A percentile compares a stretch with the other conserved stretches of the same genome.
phyloP scores from a whole-genome alignment of 768 basidiomycete genomes.

The Boletus bicolor region DNA sequence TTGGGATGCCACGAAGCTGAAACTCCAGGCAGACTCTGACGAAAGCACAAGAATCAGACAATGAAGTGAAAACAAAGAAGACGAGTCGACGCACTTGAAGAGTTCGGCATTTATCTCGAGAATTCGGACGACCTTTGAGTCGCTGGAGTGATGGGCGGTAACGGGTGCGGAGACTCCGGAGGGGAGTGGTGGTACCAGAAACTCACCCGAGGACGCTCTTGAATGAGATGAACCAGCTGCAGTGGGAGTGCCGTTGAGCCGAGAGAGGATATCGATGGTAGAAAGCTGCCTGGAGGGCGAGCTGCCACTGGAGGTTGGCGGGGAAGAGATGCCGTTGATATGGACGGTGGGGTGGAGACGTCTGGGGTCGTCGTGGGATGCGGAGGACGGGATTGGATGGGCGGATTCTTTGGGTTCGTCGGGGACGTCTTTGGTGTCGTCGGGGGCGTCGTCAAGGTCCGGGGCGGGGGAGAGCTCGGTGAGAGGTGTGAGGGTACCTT shows the following conservation, averaged over 20 bases:
- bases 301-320: conserved; percentile 13
- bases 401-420: conserved; percentile 29
- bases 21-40: conserved; percentile 60
- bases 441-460: conserved; percentile 45
- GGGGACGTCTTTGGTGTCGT: conserved; percentile 34
- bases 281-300: conserved; percentile 25
- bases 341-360: conserved; percentile 13
- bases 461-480: conserved; percentile 73
- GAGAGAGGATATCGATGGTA: conserved; percentile 19
- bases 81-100: conserved; percentile 48
- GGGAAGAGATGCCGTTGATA: conserved; percentile 25
- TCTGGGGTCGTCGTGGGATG: conserved; percentile 19
- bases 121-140: conserved; percentile 52
- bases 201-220: conserved; percentile 27
- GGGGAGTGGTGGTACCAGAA: conserved; percentile 29
- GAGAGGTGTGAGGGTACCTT: conserved; percentile 61
- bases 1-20: conserved; percentile 48
- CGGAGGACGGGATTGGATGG: conserved; percentile 12
- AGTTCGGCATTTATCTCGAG: conserved; percentile 69
- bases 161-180: conserved; percentile 18
- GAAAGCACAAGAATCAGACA: conserved; percentile 2
- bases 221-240: conserved; percentile 27
- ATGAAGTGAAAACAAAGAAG: neutral
- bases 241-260: conserved; percentile 19
- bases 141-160: conserved; percentile 7